phyloP scores from a whole-genome alignment of 305 asterid genomes.

The Solanum hybrid region DNA sequence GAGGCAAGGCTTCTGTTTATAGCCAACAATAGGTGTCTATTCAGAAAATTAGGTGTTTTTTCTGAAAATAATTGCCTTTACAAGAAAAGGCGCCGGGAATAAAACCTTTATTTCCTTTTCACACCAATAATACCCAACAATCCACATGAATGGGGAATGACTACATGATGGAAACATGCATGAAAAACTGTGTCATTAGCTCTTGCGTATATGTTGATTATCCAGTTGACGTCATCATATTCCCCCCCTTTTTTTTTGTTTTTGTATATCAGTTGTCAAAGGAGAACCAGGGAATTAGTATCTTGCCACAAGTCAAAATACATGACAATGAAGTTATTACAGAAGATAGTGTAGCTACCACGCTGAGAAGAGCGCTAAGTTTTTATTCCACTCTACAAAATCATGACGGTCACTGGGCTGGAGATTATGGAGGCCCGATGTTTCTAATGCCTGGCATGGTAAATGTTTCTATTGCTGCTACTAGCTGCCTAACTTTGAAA shows the following conservation, averaged over 20 bases:
- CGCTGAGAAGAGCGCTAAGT: slow-evolving; percentile 62
- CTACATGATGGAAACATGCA: not conserved
- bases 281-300: slow-evolving; percentile 42
- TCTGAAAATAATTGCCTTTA: not conserved
- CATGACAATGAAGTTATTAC: slow-evolving; percentile 62
- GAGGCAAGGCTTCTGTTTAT: not conserved
- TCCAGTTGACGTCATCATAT: not conserved
- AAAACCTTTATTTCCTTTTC: not conserved
- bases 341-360: slow-evolving; percentile 50
- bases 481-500: slow-evolving; percentile 3
- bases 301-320: slow-evolving; percentile 58
- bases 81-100: not conserved
- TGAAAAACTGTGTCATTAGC: not conserved
- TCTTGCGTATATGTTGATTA: not conserved
- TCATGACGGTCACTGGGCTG: slow-evolving; percentile 90
- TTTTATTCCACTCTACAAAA: slow-evolving; percentile 79
- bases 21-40: not conserved
- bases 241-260: not conserved
- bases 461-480: slow-evolving; percentile 10
- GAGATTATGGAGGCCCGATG: slow-evolving; percentile 94
- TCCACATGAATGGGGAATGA: not conserved
- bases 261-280: slow-evolving; percentile 44
- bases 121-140: not conserved
- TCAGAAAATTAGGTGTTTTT: not conserved
- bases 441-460: slow-evolving; percentile 96